These are phyloP conservation scores for Sporobolomyces phaffii DNA, from an alignment of 768 basidiomycete genomes.

Conservation along the genomic window DNA sequence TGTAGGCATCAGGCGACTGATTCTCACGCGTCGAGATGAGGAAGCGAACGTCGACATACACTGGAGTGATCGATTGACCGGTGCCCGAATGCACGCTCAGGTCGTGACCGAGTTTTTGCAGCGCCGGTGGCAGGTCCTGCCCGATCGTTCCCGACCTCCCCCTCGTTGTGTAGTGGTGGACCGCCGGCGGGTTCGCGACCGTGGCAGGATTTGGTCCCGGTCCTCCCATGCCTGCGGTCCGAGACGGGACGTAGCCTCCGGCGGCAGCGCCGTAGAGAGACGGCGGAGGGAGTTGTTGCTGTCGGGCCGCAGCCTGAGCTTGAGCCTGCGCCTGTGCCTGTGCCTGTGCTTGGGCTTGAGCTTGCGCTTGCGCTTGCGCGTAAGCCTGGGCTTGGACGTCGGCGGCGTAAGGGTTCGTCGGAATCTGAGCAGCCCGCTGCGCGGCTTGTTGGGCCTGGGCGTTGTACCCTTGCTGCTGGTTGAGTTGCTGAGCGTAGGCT, in stretches of 20 bases:
- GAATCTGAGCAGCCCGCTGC: constrained; percentile 40
- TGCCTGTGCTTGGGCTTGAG: constrained; percentile 17
- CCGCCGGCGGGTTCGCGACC: background rate
- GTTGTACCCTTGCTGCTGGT: constrained; percentile 87
- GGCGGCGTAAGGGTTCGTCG: constrained; percentile 32
- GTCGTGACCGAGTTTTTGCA: constrained; percentile 47
- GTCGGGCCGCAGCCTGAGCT: constrained; percentile 23
- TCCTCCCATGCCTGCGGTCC: background rate
- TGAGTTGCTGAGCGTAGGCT: constrained; percentile 86
- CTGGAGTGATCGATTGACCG: constrained; percentile 50
- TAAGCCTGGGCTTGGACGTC: constrained; percentile 39
- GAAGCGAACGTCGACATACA: constrained; percentile 47
- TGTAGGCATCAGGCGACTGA: background rate
- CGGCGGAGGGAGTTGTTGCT: constrained; percentile 4
- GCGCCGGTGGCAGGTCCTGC: constrained; percentile 91
- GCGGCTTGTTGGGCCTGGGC: constrained; percentile 57
- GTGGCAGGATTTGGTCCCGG: background rate
- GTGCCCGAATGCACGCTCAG: constrained; percentile 74
- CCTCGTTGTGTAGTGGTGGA: background rate
- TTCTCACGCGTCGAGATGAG: constrained; percentile 57
- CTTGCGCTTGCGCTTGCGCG: constrained; percentile 33
- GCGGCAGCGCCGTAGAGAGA: constrained; percentile 24
- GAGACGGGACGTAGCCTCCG: constrained; percentile 7
- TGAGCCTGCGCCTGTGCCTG: constrained; percentile 20
- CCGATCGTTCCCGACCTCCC: constrained; percentile 50